Base-by-base conservation (phyloP, 139 green algal genomes). In the Eudorina sp. region DNA sequence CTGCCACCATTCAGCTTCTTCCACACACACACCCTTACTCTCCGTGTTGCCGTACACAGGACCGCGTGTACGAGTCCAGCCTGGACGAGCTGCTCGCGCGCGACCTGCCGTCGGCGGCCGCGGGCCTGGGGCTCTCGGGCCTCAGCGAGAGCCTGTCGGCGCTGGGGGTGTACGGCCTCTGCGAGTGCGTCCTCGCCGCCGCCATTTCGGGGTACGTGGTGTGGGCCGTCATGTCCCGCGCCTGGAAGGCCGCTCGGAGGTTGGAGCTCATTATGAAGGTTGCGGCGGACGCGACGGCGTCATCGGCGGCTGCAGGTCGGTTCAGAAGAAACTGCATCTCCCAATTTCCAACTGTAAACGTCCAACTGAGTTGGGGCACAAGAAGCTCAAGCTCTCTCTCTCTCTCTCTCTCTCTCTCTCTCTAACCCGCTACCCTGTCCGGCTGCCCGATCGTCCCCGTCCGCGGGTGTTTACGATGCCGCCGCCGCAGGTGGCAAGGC, bases 11-110 rank as follows among this genome's bases (percentile, higher is more conserved):
- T 74, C 16, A 41, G 27, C 36, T 40, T 74, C 29, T 27, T 74
- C 7, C 68, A 34, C 16, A 55, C 48, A 55, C 13, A 13, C 11
- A 55, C 48, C 48, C 13, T 25, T 55, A 11, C 38, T 55, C 13
- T n/a, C 34, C 16, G n/a, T 46, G 25, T 40, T 64, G 21, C 25
- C 18, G 14, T 43, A 19, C 38, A 11, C 79, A 85, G 79, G 80
- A 86, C 43, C 40, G 80, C 13, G 43, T 76, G 14, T 86, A 77
- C 41, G 80, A 86, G 60, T 60, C 41, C 13, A 60, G 80, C 60
- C 18, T 77, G 80, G 80, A 55, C 29, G 80, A 86, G 36, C 2
- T n/a, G 4, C 7, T 77, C 3, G n/a, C 80, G 29, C 29, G 64
- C 21, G 16, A 64, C 27, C 41, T 86, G 58, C 80, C 80, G 40